Evolutionary conservation across 352 stramenopile species (phyloP), one percentile per base, ranked within the genome.

Genomic region (Aphanomyces euteiches): DNA sequence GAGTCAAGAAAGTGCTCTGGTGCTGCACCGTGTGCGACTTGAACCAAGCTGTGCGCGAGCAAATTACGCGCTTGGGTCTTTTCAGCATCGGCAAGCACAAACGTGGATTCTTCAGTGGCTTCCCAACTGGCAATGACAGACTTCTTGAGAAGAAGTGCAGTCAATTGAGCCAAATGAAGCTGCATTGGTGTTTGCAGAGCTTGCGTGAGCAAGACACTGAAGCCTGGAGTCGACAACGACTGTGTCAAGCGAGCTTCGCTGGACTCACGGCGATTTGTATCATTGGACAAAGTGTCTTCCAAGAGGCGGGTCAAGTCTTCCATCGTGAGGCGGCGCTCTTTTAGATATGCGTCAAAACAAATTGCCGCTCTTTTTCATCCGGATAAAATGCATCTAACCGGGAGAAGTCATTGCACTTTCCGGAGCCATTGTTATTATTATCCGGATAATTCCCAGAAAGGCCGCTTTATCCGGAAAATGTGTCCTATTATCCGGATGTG

Each of bases 91-190:
- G 75, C 57, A 1, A 93, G 75, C 4, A 88, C 72, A 71, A 90
- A 92, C 2, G 40, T 53, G 7, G 45, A 58, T 19, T 47, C 21
- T 7, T 69, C 19, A 21, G 36, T 38, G 3, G n/a, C 17, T 13
- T 72, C 17, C 86, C 86, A 94, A 70, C 87, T 74, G 15, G 82
- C 82, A 41, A 75, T 80, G 37, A 92, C 80, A 65, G 90, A 71
- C 72, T 89, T 86, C 76, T 92, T 92, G 63, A 94, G 81, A 50
- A 94, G 64, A 47, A 94, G 73, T 45, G 83, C 87, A 47, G 82
- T 79, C 37, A 94, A 69, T 37, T 94, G 87, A 17, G 77, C 73
- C 36, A 82, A 72, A 3, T 50, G 39, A 19, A 76, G 77, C 45
- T 68, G 43, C 39, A 57, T 57, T 8, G 64, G 47, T 28, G 75